phyloP scores from a whole-genome alignment of 768 basidiomycete genomes.

The Pleurotus eryngii region DNA sequence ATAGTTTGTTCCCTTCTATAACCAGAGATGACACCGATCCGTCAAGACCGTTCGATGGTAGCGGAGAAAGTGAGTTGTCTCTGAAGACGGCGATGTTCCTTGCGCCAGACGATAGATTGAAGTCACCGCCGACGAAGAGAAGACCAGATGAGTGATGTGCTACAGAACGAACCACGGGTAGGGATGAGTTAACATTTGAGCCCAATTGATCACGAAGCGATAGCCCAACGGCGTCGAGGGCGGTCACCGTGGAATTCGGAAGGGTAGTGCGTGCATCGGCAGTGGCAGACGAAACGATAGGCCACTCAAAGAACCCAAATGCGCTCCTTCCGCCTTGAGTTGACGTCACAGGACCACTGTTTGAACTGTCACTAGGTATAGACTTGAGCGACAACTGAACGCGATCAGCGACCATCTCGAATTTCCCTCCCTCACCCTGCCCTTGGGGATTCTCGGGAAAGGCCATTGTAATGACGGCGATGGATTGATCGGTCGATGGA shows the following conservation, averaged over 20 bases:
- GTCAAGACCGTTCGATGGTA: slow-evolving; percentile 73
- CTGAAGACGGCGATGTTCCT: slow-evolving; percentile 75
- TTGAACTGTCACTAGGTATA: slow-evolving; percentile 32
- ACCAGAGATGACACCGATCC: slow-evolving; percentile 70
- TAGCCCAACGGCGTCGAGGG: slow-evolving; percentile 60
- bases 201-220: slow-evolving; percentile 63
- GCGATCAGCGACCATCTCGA: slow-evolving; percentile 80
- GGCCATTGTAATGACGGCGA: slow-evolving; percentile 70
- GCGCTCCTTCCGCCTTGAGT: slow-evolving; percentile 37
- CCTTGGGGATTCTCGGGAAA: slow-evolving; percentile 66
- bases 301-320: slow-evolving; percentile 93
- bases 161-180: slow-evolving; percentile 46
- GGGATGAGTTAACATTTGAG: slow-evolving; percentile 31
- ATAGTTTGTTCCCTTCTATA: slow-evolving; percentile 63
- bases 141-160: slow-evolving; percentile 63
- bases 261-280: slow-evolving; percentile 61
- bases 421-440: slow-evolving; percentile 61
- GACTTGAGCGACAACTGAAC: slow-evolving; percentile 78
- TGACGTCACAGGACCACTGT: slow-evolving; percentile 25
- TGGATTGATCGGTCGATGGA: slow-evolving; percentile 70
- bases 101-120: slow-evolving; percentile 55
- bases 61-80: slow-evolving; percentile 46
- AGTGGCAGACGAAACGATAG: slow-evolving; percentile 39
- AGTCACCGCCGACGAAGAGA: slow-evolving; percentile 76
- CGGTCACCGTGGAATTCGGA: slow-evolving; percentile 68